phyloP scores from a whole-genome alignment of 2,329 filamentous ascomycete genomes.

The Monilinia laxa region DNA sequence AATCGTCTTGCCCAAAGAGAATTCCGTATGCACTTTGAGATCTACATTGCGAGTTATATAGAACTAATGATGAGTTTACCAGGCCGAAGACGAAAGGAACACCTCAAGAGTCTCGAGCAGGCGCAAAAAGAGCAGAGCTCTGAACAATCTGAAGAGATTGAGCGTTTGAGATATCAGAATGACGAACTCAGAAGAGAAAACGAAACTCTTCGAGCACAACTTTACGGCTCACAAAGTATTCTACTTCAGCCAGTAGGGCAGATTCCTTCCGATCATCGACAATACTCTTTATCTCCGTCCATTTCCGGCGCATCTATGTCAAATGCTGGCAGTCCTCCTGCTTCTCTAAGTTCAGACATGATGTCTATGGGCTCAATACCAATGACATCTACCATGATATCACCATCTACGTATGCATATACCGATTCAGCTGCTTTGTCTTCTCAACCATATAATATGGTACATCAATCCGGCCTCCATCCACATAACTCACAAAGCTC shows the following conservation, averaged over 20 bases:
- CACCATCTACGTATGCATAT: constrained; percentile 38
- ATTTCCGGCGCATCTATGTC: constrained; percentile 40
- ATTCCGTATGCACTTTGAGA: constrained; percentile 43
- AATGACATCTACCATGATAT: constrained; percentile 39
- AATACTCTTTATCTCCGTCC: constrained; percentile 41
- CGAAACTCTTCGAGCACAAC: constrained; percentile 42
- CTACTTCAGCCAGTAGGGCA: constrained; percentile 31
- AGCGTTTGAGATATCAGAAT: constrained; percentile 44
- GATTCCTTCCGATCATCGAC: constrained; percentile 33
- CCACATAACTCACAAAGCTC: constrained; percentile 42
- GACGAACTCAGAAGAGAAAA: constrained; percentile 45
- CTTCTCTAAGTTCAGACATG: constrained; percentile 37
- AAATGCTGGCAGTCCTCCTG: constrained; percentile 37
- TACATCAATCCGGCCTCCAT: constrained; percentile 41
- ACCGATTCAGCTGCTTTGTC: constrained; percentile 36
- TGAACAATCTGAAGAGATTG: constrained; percentile 45
- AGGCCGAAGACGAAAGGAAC: constrained; percentile 48
- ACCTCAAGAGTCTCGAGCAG: constrained; percentile 46
- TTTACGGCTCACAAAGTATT: constrained; percentile 39
- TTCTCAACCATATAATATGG: constrained; percentile 41
- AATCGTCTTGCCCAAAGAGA: constrained; percentile 47
- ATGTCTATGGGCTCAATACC: constrained; percentile 39
- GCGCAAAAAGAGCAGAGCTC: constrained; percentile 44
- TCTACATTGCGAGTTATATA: constrained; percentile 1
- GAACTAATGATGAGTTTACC: constrained; percentile 26